A percentile compares a stretch with the other conserved stretches of the same genome.
Evolutionary conservation across 768 basidiomycete species (phyloP).

Genomic region (Paxillus ammoniavirescens): DNA sequence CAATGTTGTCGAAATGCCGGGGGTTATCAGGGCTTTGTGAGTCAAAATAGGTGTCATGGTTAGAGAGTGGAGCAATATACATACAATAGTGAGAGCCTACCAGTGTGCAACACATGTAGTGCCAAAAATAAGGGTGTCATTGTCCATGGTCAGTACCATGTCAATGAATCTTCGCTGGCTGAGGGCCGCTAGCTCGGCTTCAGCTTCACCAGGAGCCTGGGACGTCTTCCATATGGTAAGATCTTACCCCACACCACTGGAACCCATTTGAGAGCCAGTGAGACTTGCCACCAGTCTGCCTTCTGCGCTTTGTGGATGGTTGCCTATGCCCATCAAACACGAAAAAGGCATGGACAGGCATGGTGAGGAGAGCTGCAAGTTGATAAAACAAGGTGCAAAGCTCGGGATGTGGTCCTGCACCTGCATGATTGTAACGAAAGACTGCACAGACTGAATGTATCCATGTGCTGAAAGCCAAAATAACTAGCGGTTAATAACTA

Average conservation of each 20-base stretch:
- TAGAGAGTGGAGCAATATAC: background rate
- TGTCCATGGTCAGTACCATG: background rate
- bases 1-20: background rate
- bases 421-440: conserved; percentile 12
- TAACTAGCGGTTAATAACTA: background rate
- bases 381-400: conserved; percentile 44
- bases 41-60: background rate
- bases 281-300: too few relatives aligned
- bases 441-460: background rate
- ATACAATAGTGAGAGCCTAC: background rate
- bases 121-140: conserved; percentile 4
- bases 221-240: background rate
- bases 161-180: background rate
- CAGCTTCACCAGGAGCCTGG: conserved; percentile 3
- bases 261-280: too few relatives aligned
- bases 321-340: conserved; percentile 35
- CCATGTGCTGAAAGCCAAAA: conserved; percentile 5
- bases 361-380: conserved; percentile 34
- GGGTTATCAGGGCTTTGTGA: background rate
- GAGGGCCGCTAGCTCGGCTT: conserved; percentile 4
- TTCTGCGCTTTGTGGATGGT: too few relatives aligned
- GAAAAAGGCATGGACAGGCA: conserved; percentile 42
- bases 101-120: background rate
- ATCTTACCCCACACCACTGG: conserved; percentile 21
- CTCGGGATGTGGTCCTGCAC: conserved; percentile 42